Base-by-base conservation (phyloP, 2,329 filamentous ascomycete genomes). In the Beauveria sp. region DNA sequence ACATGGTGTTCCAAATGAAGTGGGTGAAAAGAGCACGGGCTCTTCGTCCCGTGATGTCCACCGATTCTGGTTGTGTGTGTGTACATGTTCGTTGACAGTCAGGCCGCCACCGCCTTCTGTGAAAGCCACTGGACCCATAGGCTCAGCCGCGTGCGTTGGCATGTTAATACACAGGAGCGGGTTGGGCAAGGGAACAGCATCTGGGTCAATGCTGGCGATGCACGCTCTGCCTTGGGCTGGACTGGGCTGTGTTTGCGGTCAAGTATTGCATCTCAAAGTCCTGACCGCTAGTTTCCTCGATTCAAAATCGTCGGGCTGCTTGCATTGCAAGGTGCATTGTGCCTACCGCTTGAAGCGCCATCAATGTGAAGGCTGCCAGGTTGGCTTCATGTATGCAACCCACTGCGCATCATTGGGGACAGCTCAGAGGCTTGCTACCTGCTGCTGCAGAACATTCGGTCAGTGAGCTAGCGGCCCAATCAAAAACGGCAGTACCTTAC, bases 321-420 rank as follows among this genome's bases (percentile, higher is more conserved):
- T 7, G 53, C 42, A 20, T 58, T 42, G 46, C 16, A n/a, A 40
- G 57, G 18, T 51, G 47, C 38, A 45, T 18, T 34, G 22, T 45
- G 24, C 47, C 57, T 59, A 59, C 57, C 57, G 57, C 57, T 49
- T 52, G 57, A 59, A 59, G 57, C 57, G 57, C 57, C 57, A 59
- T 43, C 24, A 50, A 45, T 51, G 50, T 28, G 57, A 30, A 22
- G 20, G 26, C 24, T 46, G 55, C 55, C 55, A 58, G 30, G 20
- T 40, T 30, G 18, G 43, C 55, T 34, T 28, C 26, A 28, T 52
- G 47, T 45, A 59, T 52, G 57, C 34, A 59, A 52, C 57, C 57
- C 57, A 51, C 24, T 30, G 38, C 26, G 38, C 57, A 52, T 34
- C 47, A 30, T 51, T 51, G 18, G 24, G 24, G 34, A 34, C 24